phyloP scores from a whole-genome alignment of 495 filamentous ascomycete genomes.

The Penicillium turbatum region DNA sequence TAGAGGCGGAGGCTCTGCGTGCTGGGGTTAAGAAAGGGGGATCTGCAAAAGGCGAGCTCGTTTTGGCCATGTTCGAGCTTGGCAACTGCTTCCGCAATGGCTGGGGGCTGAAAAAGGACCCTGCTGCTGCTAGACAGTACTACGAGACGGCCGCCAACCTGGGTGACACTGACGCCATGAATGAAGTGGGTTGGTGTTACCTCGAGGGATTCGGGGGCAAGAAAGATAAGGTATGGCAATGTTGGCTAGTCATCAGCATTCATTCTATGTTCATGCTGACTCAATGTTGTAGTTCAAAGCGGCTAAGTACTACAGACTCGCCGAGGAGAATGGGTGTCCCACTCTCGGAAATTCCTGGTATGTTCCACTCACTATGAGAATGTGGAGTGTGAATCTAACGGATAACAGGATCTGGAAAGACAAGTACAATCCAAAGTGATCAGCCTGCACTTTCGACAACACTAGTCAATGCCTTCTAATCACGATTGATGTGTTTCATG shows the following conservation, averaged over 20 bases:
- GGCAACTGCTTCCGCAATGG: constrained; percentile 95
- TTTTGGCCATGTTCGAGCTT: constrained; percentile 92
- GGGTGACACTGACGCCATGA: constrained; percentile 96
- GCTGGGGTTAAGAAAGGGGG: constrained; percentile 91
- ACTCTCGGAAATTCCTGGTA: constrained; percentile 95
- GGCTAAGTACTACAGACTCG: constrained; percentile 89
- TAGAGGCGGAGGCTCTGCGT: constrained; percentile 77
- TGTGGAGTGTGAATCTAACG: constrained; percentile 21
- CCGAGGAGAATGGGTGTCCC: constrained; percentile 84
- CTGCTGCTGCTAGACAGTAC: constrained; percentile 84
- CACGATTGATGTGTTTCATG: not conserved
- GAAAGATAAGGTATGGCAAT: constrained; percentile 84
- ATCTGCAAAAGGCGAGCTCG: constrained; percentile 91
- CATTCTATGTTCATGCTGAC: constrained; percentile 9
- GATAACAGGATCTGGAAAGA: constrained; percentile 88
- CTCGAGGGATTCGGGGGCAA: constrained; percentile 88
- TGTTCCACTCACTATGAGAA: constrained; percentile 33
- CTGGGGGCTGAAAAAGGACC: constrained; percentile 89
- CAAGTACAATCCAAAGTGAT: constrained; percentile 73
- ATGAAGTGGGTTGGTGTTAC: constrained; percentile 95
- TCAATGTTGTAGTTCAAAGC: constrained; percentile 62
- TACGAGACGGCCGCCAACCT: constrained; percentile 96
- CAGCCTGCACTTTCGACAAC: too few relatives aligned
- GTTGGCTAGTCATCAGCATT: constrained; percentile 1
- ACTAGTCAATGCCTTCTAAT: not conserved